Evolutionary conservation across 2,329 filamentous ascomycete species (phyloP).

Genomic region (Pseudocercospora ulei): DNA sequence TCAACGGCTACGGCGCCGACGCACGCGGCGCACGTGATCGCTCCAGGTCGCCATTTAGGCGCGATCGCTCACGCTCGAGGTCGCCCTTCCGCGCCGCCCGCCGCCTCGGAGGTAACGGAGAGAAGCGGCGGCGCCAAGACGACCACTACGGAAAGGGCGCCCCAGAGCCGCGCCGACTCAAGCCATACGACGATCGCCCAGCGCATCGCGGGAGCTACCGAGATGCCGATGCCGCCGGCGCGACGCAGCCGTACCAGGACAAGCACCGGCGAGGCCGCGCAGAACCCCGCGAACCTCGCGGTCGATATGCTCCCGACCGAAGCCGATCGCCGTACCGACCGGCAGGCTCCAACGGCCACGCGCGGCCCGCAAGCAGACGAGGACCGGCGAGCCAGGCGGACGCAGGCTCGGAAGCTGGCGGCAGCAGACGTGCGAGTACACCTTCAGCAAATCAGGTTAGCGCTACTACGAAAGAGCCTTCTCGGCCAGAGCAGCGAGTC

Average conservation of each 20-base stretch:
- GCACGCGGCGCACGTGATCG: constrained; percentile 25
- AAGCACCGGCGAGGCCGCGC: constrained; percentile 8
- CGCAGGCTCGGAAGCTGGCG: constrained; percentile 6
- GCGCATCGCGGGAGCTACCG: constrained; percentile 31
- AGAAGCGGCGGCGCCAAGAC: constrained; percentile 58
- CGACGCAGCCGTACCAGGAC: constrained; percentile 20
- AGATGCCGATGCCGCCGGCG: constrained; percentile 24
- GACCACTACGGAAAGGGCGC: constrained; percentile 46
- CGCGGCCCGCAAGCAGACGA: constrained; percentile 13
- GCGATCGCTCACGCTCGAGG: constrained; percentile 33
- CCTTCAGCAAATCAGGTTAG: constrained; percentile 13
- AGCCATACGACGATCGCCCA: constrained; percentile 50
- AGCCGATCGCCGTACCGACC: constrained; percentile 28
- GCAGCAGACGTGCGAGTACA: constrained; percentile 18
- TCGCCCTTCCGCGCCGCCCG: constrained; percentile 28
- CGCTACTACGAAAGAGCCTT: constrained; percentile 18
- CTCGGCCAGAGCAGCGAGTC: constrained; percentile 15
- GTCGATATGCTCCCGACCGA: constrained; percentile 19
- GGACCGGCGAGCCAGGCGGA: constrained; percentile 15
- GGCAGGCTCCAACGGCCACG: constrained; percentile 3
- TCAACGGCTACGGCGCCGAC: constrained; percentile 36
- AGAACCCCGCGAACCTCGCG: constrained; percentile 11
- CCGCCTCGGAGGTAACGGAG: constrained; percentile 32
- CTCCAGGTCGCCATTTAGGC: constrained; percentile 47
- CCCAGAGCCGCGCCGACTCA: constrained; percentile 52